Evolutionary conservation across 2,329 filamentous ascomycete genomes (phyloP).

Genomic region (Xylogone sp.): DNA sequence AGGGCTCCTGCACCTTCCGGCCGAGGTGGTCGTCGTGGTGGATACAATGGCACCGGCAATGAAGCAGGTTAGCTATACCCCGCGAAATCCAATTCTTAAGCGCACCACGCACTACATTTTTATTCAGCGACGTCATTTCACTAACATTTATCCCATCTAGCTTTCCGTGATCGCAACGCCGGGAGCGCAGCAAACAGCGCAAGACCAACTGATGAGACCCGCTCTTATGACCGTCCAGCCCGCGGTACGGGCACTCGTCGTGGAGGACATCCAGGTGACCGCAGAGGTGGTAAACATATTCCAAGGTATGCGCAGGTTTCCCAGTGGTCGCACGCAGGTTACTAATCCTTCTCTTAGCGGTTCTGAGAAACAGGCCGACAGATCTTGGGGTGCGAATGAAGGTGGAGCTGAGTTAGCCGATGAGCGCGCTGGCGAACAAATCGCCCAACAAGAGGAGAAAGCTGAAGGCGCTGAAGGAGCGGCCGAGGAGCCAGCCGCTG

Average conservation of each 20-base stretch:
- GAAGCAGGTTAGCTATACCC: constrained; percentile 72
- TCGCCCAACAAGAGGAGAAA: constrained; percentile 56
- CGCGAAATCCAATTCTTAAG: not conserved
- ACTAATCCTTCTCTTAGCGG: constrained; percentile 48
- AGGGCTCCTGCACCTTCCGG: constrained; percentile 20
- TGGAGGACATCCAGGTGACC: constrained; percentile 18
- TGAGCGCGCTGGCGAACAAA: constrained; percentile 85
- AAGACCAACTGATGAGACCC: constrained; percentile 70
- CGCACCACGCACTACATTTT: not conserved
- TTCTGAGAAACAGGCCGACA: constrained; percentile 81
- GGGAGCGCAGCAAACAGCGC: constrained; percentile 79
- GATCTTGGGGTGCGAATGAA: constrained; percentile 83
- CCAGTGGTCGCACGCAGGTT: not conserved
- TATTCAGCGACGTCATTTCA: constrained; percentile 4
- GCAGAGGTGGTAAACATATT: constrained; percentile 5
- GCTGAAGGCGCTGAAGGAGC: constrained; percentile 72
- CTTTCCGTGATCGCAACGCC: constrained; percentile 84
- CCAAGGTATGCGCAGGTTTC: not conserved
- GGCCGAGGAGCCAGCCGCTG: constrained; percentile 37
- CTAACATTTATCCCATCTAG: constrained; percentile 40
- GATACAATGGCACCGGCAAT: constrained; percentile 59
- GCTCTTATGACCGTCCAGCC: constrained; percentile 42
- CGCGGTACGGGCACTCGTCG: constrained; percentile 48
- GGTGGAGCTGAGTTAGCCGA: constrained; percentile 84
- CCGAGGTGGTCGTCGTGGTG: constrained; percentile 41